Conservation (phyloP, 2,329 filamentous ascomycete genomes). For the Pestalotiopsis sp. region DNA sequence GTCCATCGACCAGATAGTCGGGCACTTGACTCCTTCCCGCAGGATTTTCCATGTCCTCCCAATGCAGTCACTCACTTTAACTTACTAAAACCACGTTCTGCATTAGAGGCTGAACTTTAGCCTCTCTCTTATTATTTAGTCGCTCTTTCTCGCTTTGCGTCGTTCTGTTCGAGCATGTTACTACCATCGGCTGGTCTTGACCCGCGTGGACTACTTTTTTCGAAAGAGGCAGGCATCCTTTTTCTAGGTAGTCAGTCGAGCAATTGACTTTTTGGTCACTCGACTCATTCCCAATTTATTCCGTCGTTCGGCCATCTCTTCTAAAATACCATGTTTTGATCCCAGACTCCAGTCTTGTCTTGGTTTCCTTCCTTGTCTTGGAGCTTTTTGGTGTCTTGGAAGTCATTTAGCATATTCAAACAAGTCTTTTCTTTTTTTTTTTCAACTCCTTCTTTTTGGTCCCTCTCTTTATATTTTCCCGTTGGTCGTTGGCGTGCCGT, state of each 20-base stretch:
- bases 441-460: conserved; percentile 33
- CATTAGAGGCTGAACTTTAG: conserved; percentile 14
- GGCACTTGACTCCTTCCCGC: neutral
- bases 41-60: neutral
- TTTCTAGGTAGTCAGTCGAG: neutral
- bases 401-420: conserved; percentile 36
- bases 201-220: conserved; percentile 4
- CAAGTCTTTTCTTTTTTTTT: conserved; percentile 3
- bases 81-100: conserved; percentile 5
- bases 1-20: neutral
- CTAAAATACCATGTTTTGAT: conserved; percentile 44
- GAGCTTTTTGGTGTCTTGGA: conserved; percentile 46
- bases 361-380: conserved; percentile 31
- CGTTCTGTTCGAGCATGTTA: conserved; percentile 13
- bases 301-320: conserved; percentile 27
- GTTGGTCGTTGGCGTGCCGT: neutral
- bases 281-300: conserved; percentile 23
- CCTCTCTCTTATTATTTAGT: conserved; percentile 5
- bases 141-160: conserved; percentile 10
- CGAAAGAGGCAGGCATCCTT: conserved; percentile 9
- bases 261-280: conserved; percentile 17
- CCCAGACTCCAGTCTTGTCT: conserved; percentile 22
- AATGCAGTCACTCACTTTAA: neutral
- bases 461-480: conserved; percentile 25
- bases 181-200: conserved; percentile 9